Base-by-base conservation (phyloP, 2,329 filamentous ascomycete species). In the Herpotrichia juniperi region DNA sequence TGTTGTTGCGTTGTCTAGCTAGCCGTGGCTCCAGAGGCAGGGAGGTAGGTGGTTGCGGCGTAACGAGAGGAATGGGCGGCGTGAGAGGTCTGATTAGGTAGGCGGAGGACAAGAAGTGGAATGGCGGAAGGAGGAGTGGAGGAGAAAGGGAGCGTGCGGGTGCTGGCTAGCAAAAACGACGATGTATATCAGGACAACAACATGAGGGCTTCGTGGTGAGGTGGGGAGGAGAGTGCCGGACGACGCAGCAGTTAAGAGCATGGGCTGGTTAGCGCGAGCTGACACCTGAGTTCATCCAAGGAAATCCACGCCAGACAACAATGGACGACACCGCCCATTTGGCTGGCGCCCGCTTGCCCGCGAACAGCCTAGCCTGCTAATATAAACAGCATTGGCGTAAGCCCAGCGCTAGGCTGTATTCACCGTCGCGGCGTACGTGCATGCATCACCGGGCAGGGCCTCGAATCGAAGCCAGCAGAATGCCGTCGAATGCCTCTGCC, bases 11-110 rank as follows among this genome's bases (percentile, higher is more conserved):
- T 30, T n/a, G 40, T 30, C 25, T 43, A 17, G 40, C 25, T 43
- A 17, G 40, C 40, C 28, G 40, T 21, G 26, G 24, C 24, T n/a
- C n/a, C n/a, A n/a, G n/a, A n/a, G n/a, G 40, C 40, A 56, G 34
- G 44, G 57, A 60, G 61, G 63, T 66, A 50, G 10, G 46, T 40
- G 40, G 40, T 43, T 42, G 39, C 39, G 39, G 22, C 5, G 21
- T 5, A 42, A 42, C 39, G 39, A 42, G 39, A 14, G 39, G 39
- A 42, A 42, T 42, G 39, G 5, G 16, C 17, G 19, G 19, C 5
- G 35, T 11, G 17, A 7, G 35, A n/a, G 8, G 21, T 19, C 16
- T 24, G 22, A n/a, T n/a, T 16, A 17, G 16, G 39, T 16, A 42
- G 39, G 17, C 16, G 12, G 8, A 37, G 34, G 12, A 16, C 5